Base-by-base conservation (phyloP, 2,329 filamentous ascomycete species). In the Nannizzia gypsea region DNA sequence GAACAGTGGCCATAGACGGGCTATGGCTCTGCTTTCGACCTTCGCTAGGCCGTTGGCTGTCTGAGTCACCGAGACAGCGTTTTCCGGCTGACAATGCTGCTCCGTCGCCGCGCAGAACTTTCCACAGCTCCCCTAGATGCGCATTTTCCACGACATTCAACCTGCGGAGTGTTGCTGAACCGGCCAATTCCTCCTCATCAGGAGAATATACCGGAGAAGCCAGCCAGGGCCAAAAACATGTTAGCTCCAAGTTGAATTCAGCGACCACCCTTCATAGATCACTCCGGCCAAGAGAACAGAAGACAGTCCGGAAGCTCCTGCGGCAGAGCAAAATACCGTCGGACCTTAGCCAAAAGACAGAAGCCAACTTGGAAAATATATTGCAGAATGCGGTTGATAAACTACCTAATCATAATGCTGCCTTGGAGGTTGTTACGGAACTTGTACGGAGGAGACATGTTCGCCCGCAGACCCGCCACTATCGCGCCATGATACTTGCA, bases 401-500 rank as follows among this genome's bases (percentile, higher is more conserved):
- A 3, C 57, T 60, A 3, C 69, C 68, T 2, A 69, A 64, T 6
- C 64, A 73, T 26, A 59, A 61, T 15, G 66, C 61, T 52, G 65
- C 68, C 17, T 69, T 67, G 52, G 66, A 69, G 34, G 68, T 74
- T 42, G 61, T 77, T 26, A 68, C 67, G n/a, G 64, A 69, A n/a
- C 64, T 78, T 28, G 70, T 77, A 58, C 63, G 67, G 55, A 69
- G 72, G 57, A 73, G 72, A 31, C 67, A 70, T 60, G 62, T 74
- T 38, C 65, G 67, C 34, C 75, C 74, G 2, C 66, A 69, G 24
- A 66, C 68, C 28, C 68, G 69, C 3, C 75, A 77, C 65, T 96
- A 93, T 71, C 84, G 89, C 66, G 84, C 86, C 13, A 74, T 95
- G 57, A 84, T 95, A 66, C 78, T 85, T 61, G 83, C 85, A 54